phyloP scores from a whole-genome alignment of 768 basidiomycete genomes.

The Naganishia vaughanmartiniae region DNA sequence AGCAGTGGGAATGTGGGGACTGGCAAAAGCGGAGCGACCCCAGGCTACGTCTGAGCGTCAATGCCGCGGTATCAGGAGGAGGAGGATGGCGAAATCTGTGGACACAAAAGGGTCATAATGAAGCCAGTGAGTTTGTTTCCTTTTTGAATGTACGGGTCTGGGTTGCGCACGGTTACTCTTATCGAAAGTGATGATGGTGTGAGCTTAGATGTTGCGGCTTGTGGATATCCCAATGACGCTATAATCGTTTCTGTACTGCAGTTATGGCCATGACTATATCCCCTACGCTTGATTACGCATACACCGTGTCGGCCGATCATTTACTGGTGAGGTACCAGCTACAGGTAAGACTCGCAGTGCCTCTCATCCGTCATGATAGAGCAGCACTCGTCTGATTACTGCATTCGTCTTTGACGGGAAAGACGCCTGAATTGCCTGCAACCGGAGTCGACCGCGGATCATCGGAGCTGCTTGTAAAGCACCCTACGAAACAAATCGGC shows the following conservation, averaged over 20 bases:
- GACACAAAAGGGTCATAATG: constrained; percentile 52
- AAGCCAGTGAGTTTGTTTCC: constrained; percentile 49
- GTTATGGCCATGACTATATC: constrained; percentile 86
- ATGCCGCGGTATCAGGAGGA: constrained; percentile 27
- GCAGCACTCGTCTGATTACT: background rate
- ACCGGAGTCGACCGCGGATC: background rate
- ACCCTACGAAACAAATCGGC: constrained; percentile 73
- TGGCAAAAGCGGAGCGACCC: constrained; percentile 26
- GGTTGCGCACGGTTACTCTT: constrained; percentile 35
- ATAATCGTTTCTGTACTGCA: constrained; percentile 39
- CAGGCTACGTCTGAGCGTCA: constrained; percentile 4
- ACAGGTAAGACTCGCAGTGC: constrained; percentile 27
- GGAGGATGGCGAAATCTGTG: constrained; percentile 49
- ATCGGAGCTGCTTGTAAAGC: constrained; percentile 37
- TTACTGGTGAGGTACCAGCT: constrained; percentile 46
- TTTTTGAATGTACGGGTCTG: background rate
- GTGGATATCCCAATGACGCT: background rate
- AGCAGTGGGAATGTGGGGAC: constrained; percentile 54
- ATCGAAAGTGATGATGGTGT: background rate
- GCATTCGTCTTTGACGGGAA: background rate
- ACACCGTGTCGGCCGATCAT: constrained; percentile 85
- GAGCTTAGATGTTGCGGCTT: background rate
- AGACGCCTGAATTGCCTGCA: background rate
- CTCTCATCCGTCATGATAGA: background rate
- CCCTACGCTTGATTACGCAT: constrained; percentile 60